Conservation (phyloP, 1,139 yeast genomes). For the Geotrichum candidum region DNA sequence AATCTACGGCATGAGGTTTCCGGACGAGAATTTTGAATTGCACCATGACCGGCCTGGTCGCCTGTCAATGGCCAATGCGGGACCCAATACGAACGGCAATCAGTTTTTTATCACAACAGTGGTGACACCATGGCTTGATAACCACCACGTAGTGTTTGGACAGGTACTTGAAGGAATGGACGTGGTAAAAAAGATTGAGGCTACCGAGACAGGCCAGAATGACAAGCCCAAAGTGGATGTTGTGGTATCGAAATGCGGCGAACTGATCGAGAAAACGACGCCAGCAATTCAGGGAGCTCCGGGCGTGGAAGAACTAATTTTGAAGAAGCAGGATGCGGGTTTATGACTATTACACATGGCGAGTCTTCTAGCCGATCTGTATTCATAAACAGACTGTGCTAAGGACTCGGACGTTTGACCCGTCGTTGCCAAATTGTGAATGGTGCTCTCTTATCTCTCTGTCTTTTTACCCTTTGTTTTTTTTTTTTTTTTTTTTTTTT, state of each 20-base stretch:
- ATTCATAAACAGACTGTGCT: not conserved
- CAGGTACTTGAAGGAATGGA: slow-evolving; percentile 90
- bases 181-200: slow-evolving; percentile 85
- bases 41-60: slow-evolving; percentile 90
- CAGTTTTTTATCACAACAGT: slow-evolving; percentile 99
- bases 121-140: slow-evolving; percentile 94
- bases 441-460: not conserved
- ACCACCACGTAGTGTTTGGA: slow-evolving; percentile 98
- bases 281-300: not conserved
- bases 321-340: not conserved
- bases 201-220: slow-evolving; percentile 78
- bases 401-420: not conserved
- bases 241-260: slow-evolving; percentile 73
- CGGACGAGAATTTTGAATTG: slow-evolving; percentile 88
- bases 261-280: slow-evolving; percentile 31
- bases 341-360: slow-evolving; percentile 10
- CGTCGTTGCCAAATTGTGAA: not conserved
- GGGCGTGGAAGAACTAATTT: not conserved
- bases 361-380: not conserved
- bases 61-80: slow-evolving; percentile 98
- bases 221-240: slow-evolving; percentile 68
- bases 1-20: slow-evolving; percentile 91
- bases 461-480: not conserved
- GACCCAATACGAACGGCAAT: slow-evolving; percentile 99
- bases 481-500: not conserved